phyloP scores from a whole-genome alignment of 495 filamentous ascomycete genomes.

The Penicillium daleae region DNA sequence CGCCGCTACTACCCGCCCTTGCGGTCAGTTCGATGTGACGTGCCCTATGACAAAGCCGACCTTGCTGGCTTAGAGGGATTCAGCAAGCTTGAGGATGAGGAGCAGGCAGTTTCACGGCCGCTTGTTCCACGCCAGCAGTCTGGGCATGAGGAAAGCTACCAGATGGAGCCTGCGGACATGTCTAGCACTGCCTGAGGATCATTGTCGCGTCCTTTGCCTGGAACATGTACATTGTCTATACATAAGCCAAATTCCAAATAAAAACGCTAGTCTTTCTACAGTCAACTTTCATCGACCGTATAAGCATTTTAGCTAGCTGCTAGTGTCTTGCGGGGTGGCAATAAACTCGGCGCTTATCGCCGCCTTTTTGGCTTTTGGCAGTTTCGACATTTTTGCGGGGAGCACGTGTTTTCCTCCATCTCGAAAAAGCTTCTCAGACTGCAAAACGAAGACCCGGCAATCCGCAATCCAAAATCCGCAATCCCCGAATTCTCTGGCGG shows the following conservation, averaged over 20 bases:
- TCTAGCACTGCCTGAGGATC: neutral
- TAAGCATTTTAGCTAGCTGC: no score
- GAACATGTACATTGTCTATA: neutral
- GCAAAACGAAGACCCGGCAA: neutral
- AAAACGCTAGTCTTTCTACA: no score
- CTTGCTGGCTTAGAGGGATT: constrained; percentile 39
- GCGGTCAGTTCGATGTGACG: constrained; percentile 52
- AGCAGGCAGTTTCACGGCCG: constrained; percentile 33
- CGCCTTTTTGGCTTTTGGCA: constrained; percentile 3
- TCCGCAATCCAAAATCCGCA: neutral
- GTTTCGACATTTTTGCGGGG: constrained; percentile 3
- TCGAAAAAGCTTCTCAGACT: no score
- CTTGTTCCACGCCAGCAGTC: constrained; percentile 20
- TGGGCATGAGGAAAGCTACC: constrained; percentile 30
- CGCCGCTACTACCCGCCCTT: constrained; percentile 67
- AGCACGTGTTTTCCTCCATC: constrained; percentile 5
- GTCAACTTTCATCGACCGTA: no score
- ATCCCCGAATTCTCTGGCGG: neutral
- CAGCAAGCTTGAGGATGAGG: constrained; percentile 54
- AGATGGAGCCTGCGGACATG: constrained; percentile 25
- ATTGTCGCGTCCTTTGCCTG: no score
- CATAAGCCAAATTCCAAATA: neutral
- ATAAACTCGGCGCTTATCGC: constrained; percentile 9
- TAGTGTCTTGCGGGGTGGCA: constrained; percentile 8
- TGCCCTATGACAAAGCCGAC: constrained; percentile 56